Evolutionary conservation across 768 basidiomycete species (phyloP).

Genomic region (Peribolospora baueri): DNA sequence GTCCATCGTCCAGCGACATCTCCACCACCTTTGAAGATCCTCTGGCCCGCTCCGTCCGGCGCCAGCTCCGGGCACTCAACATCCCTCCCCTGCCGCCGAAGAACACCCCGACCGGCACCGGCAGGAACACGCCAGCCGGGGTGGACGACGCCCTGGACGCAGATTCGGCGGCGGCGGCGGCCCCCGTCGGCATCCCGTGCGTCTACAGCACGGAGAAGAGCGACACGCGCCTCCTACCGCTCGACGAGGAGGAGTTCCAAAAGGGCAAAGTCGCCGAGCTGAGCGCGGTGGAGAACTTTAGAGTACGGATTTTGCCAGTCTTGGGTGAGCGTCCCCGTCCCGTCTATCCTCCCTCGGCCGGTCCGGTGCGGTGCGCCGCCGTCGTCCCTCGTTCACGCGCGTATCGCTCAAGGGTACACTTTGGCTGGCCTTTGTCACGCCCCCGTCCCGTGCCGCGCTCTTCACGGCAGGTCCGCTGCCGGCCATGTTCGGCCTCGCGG

Average conservation of each 20-base stretch:
- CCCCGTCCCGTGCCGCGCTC: neutral
- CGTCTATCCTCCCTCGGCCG: conserved; percentile 4
- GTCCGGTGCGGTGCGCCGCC: neutral
- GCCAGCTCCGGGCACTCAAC: conserved; percentile 26
- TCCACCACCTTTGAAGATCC: conserved; percentile 82
- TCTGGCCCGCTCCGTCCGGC: conserved; percentile 68
- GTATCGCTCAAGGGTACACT: neutral
- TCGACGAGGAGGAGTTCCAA: conserved; percentile 74
- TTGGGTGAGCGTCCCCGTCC: conserved; percentile 31
- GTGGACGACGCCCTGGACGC: too few species aligned
- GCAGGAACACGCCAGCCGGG: too few species aligned
- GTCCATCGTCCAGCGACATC: conserved; percentile 37
- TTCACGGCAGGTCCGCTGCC: conserved; percentile 42
- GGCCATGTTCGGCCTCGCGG: conserved; percentile 70
- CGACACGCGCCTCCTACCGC: conserved; percentile 34
- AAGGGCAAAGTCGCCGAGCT: conserved; percentile 76
- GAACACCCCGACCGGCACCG: too few species aligned
- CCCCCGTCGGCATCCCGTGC: conserved; percentile 22
- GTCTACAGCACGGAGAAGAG: conserved; percentile 4
- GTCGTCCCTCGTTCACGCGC: neutral
- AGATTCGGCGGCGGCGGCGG: too few species aligned
- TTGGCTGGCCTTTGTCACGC: neutral
- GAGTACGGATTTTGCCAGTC: conserved; percentile 80
- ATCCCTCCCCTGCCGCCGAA: conserved; percentile 6
- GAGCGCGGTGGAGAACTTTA: conserved; percentile 70